Evolutionary conservation across 768 basidiomycete genomes (phyloP).

Genomic region (Tephrocybe sp.): DNA sequence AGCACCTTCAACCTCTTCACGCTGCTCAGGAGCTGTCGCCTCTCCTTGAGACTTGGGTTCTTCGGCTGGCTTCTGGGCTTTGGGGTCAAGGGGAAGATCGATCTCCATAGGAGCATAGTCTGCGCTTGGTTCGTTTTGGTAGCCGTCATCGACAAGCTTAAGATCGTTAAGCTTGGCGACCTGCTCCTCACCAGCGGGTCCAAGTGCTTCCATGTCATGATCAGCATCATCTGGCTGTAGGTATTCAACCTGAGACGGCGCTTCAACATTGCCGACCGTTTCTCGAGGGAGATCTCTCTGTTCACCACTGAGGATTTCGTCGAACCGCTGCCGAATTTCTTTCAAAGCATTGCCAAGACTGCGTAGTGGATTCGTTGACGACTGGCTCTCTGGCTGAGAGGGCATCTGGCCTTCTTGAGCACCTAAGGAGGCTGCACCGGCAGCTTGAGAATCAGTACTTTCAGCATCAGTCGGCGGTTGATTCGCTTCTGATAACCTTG

Average conservation of each 20-base stretch:
- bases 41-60: constrained; percentile 23
- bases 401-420: constrained; percentile 43
- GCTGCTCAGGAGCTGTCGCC: constrained; percentile 21
- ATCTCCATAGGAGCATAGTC: constrained; percentile 50
- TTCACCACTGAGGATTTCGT: constrained; percentile 67
- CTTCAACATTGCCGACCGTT: constrained; percentile 35
- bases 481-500: constrained; percentile 19
- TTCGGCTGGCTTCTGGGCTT: constrained; percentile 24
- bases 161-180: constrained; percentile 81
- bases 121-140: constrained; percentile 30
- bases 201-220: constrained; percentile 85
- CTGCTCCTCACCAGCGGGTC: constrained; percentile 83
- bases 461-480: constrained; percentile 19
- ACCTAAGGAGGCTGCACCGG: constrained; percentile 40
- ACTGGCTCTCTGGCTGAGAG: constrained; percentile 37
- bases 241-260: constrained; percentile 69
- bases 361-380: constrained; percentile 58
- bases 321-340: constrained; percentile 80
- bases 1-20: constrained; percentile 44
- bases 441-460: constrained; percentile 21
- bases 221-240: constrained; percentile 65
- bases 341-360: constrained; percentile 82
- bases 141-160: constrained; percentile 66
- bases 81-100: constrained; percentile 27
- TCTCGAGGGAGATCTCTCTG: constrained; percentile 32